Percentiles rank a stretch among this genome's conserved stretches.
Evolutionary conservation across 2,329 filamentous ascomycete genomes (phyloP).

Genomic region (Aotearoamyces nothofagi): DNA sequence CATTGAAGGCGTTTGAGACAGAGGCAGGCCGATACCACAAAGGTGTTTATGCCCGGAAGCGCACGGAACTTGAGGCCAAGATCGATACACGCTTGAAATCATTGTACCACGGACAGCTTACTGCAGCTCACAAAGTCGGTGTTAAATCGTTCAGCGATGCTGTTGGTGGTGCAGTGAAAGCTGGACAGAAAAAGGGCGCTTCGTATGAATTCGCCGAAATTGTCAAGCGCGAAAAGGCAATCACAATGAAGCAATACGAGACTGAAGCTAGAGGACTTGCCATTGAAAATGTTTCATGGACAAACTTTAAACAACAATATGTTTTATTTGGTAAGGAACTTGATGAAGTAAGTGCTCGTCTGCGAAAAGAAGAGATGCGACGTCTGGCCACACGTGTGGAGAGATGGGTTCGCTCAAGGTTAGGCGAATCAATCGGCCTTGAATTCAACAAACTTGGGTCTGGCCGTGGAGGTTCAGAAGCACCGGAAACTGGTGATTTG

Average conservation of each 20-base stretch:
- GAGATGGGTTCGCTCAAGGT: constrained; percentile 78
- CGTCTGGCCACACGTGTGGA: constrained; percentile 81
- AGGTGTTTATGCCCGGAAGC: constrained; percentile 79
- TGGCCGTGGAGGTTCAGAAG: constrained; percentile 67
- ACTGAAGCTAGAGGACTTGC: constrained; percentile 57
- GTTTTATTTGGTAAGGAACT: constrained; percentile 78
- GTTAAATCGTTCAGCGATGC: constrained; percentile 75
- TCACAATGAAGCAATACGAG: constrained; percentile 61
- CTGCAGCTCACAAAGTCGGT: constrained; percentile 77
- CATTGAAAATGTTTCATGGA: constrained; percentile 76
- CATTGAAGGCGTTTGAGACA: constrained; percentile 71
- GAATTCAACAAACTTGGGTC: constrained; percentile 96
- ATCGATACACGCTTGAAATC: constrained; percentile 78
- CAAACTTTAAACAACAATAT: constrained; percentile 69
- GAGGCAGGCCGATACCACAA: constrained; percentile 95
- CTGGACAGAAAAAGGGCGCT: constrained; percentile 80
- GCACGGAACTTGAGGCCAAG: constrained; percentile 70
- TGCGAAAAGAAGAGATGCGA: constrained; percentile 93
- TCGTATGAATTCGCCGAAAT: constrained; percentile 93
- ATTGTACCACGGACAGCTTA: constrained; percentile 77
- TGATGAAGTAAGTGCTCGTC: constrained; percentile 67
- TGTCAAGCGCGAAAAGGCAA: constrained; percentile 67
- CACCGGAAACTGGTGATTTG: constrained; percentile 64
- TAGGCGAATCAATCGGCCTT: constrained; percentile 75
- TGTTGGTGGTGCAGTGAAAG: constrained; percentile 75